These are phyloP conservation scores for Lentinula sp. DNA, from an alignment of 768 basidiomycete genomes.

Conservation along the genomic window DNA sequence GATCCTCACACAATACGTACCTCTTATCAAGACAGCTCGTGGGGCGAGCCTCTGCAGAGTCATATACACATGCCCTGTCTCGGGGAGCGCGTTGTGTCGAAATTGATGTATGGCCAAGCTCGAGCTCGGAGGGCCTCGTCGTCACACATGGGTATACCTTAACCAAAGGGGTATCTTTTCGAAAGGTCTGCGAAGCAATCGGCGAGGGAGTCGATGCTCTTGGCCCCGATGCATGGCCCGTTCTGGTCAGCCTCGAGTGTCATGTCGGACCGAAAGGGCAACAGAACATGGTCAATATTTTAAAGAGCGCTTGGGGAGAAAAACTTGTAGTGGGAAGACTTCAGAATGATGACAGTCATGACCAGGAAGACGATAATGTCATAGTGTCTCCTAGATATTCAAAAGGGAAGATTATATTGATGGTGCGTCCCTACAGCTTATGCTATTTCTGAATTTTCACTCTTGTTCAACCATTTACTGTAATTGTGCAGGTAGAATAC, in stretches of 20 bases:
- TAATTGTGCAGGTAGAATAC: slow-evolving; percentile 41
- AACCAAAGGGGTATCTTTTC: slow-evolving; percentile 43
- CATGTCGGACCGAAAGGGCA: slow-evolving; percentile 49
- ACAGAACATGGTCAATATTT: slow-evolving; percentile 43
- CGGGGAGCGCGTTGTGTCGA: slow-evolving; percentile 55
- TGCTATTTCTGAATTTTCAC: neutral
- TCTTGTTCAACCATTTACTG: neutral
- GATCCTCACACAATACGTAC: slow-evolving; percentile 66
- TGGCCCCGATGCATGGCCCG: slow-evolving; percentile 41
- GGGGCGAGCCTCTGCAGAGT: slow-evolving; percentile 45
- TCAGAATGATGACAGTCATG: neutral
- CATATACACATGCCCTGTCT: slow-evolving; percentile 49
- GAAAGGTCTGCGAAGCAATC: slow-evolving; percentile 48
- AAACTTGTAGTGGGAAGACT: slow-evolving; percentile 39
- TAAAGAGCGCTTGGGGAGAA: slow-evolving; percentile 45
- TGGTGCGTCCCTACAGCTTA: slow-evolving; percentile 31
- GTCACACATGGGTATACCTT: slow-evolving; percentile 62
- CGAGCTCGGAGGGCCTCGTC: slow-evolving; percentile 42
- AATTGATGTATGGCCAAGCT: slow-evolving; percentile 54
- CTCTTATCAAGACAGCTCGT: slow-evolving; percentile 51
- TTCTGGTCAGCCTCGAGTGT: slow-evolving; percentile 57
- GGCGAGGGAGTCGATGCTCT: slow-evolving; percentile 25
- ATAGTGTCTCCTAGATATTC: slow-evolving; percentile 39
- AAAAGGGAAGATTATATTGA: slow-evolving; percentile 48
- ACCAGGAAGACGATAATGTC: slow-evolving; percentile 20